A percentile compares a stretch with the other conserved stretches of the same genome.
phyloP scores from a whole-genome alignment of 139 green algal species.

The Prasinococcaceae sp. region DNA sequence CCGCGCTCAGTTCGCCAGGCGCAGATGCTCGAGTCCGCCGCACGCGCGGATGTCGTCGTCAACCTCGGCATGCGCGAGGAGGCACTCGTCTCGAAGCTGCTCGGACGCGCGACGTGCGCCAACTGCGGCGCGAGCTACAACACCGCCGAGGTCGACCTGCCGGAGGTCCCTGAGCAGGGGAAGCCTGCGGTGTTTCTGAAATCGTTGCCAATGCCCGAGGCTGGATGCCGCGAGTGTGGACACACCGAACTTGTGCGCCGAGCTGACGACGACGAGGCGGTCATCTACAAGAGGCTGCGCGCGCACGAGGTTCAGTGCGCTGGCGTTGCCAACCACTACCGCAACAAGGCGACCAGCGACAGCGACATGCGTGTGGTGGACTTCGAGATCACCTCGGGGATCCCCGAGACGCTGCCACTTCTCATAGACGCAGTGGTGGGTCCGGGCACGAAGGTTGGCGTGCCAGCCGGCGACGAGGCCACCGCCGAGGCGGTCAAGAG shows the following conservation, averaged over 20 bases:
- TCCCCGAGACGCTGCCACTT: conserved; percentile 76
- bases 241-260: no score
- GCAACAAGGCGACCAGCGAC: conserved; percentile 31
- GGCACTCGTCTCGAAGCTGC: conserved; percentile 72
- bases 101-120: conserved; percentile 59
- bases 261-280: conserved; percentile 69
- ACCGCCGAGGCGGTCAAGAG: no score
- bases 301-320: conserved; percentile 17
- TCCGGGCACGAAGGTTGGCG: no score
- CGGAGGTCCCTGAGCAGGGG: no score
- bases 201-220: no score
- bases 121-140: conserved; percentile 92
- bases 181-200: no score
- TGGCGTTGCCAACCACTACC: conserved; percentile 80
- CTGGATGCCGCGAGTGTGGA: no score
- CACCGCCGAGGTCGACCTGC: conserved; percentile 84
- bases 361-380: conserved; percentile 62
- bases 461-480: no score
- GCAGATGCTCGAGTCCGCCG: conserved; percentile 39
- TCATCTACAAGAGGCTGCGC: conserved; percentile 54
- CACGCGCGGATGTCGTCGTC: conserved; percentile 57
- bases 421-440: conserved; percentile 44
- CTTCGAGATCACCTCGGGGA: conserved; percentile 85
- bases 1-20: conserved; percentile 55
- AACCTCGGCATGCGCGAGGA: conserved; percentile 77